Base-by-base conservation (phyloP, 352 stramenopile species). In the Elongisporangium senticosum region DNA sequence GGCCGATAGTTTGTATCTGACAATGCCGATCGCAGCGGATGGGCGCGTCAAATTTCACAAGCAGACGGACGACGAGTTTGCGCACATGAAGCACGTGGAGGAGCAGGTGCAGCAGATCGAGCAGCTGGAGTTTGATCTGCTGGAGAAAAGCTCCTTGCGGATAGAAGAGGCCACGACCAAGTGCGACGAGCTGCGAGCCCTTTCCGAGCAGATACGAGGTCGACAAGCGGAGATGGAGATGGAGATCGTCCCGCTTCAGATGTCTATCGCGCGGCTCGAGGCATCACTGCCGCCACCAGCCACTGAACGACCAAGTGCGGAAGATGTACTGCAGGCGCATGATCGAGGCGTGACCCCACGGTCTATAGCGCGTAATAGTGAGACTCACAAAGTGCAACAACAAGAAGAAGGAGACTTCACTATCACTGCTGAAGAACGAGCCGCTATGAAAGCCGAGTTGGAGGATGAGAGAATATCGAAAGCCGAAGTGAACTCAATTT, bases 21-120 rank as follows among this genome's bases (percentile, higher is more conserved):
- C 74, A 0, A 58, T 60, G 7, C 74, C 77, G 6, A 50, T 86
- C 21, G 63, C 74, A 7, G 49, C 63, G 23, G 78, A 88, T 17
- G 33, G 26, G 4, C 74, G 78, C 24, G 78, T 80, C 0, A 64
- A 59, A 3, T 62, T 71, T 11, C 74, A 65, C 11, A 68, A 73
- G 21, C 71, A 71, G 55, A 24, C 71, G 24, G 80, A 89, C 15
- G 67, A 72, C 4, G 80, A 90, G 51, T 90, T 71, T 19, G 71
- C 81, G 0, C 80, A 90, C 63, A 75, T 85, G 65, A 87, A 83
- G 53, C 67, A 68, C 43, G 63, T 87, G 43, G 80, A 90, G 43
- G 58, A 72, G 13, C 60, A 72, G 14, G 67, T 74, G 51, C 49
- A 83, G n/a, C 59, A 62, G 53, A 64, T 78, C 6, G 80, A 90